Evolutionary conservation across 2,329 filamentous ascomycete species (phyloP).

Genomic region (Talaromyces atroroseus): DNA sequence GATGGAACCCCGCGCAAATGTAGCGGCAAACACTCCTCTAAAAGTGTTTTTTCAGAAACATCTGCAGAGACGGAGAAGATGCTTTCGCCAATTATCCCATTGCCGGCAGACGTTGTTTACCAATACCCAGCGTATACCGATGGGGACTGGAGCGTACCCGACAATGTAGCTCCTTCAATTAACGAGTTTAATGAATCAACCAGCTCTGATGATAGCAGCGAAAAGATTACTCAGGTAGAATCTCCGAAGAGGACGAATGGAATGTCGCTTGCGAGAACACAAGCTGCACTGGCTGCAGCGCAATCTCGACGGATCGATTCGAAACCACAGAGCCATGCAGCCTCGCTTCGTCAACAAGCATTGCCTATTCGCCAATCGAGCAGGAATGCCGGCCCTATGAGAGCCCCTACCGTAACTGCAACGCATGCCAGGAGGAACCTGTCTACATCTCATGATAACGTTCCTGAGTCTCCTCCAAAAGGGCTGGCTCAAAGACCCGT

Average conservation of each 20-base stretch:
- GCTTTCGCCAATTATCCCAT: constrained; percentile 41
- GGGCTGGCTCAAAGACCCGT: constrained; percentile 37
- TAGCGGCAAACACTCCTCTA: constrained; percentile 41
- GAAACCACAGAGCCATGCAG: constrained; percentile 41
- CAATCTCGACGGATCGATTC: constrained; percentile 35
- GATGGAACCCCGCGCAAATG: constrained; percentile 38
- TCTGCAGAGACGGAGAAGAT: constrained; percentile 41
- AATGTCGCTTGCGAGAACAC: constrained; percentile 26
- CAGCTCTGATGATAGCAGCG: constrained; percentile 21
- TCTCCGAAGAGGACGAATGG: constrained; percentile 20
- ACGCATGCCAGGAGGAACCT: constrained; percentile 7
- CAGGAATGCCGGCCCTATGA: constrained; percentile 23
- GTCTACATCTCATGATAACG: constrained; percentile 5
- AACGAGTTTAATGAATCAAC: constrained; percentile 22
- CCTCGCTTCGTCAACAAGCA: constrained; percentile 43
- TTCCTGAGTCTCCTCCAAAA: constrained; percentile 20
- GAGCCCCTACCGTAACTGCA: constrained; percentile 14
- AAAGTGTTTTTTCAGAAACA: constrained; percentile 44
- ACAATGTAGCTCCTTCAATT: constrained; percentile 15
- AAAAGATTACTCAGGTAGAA: constrained; percentile 22
- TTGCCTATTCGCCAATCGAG: constrained; percentile 28
- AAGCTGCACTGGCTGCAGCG: constrained; percentile 36
- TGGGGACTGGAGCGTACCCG: constrained; percentile 36
- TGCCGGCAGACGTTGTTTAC: constrained; percentile 43
- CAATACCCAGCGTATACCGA: constrained; percentile 36